These are phyloP conservation scores for Centella asiatica DNA, from an alignment of 129 eudicot species.

Conservation along the genomic window DNA sequence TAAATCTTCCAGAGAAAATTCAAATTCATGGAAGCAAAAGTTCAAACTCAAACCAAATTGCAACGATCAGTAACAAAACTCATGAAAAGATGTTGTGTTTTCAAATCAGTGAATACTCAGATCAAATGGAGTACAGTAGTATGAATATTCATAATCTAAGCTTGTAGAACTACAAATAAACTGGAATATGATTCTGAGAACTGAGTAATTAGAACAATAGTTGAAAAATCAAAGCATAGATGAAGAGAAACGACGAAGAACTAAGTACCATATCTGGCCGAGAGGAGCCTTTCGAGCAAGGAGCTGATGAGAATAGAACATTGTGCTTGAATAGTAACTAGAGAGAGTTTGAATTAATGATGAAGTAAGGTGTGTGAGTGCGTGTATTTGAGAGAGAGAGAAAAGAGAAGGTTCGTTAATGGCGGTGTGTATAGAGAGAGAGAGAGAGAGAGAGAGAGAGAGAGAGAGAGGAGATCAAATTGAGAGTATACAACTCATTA, in stretches of 20 bases:
- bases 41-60: neutral
- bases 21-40: neutral
- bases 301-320: conserved; percentile 96
- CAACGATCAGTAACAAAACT: too few species aligned
- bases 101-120: neutral
- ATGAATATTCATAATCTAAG: neutral
- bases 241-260: neutral
- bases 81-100: too few species aligned
- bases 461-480: neutral
- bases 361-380: neutral
- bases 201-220: neutral
- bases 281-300: conserved; percentile 98
- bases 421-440: too few species aligned
- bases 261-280: conserved; percentile 79
- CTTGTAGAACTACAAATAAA: neutral
- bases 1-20: neutral
- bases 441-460: neutral
- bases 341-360: neutral
- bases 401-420: neutral
- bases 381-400: neutral
- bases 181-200: neutral
- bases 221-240: neutral
- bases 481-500: neutral
- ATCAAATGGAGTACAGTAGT: neutral
- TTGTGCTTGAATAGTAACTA: neutral